Evolutionary conservation across 805 yeast species (phyloP).

Genomic region (Ogataea pilisensis): DNA sequence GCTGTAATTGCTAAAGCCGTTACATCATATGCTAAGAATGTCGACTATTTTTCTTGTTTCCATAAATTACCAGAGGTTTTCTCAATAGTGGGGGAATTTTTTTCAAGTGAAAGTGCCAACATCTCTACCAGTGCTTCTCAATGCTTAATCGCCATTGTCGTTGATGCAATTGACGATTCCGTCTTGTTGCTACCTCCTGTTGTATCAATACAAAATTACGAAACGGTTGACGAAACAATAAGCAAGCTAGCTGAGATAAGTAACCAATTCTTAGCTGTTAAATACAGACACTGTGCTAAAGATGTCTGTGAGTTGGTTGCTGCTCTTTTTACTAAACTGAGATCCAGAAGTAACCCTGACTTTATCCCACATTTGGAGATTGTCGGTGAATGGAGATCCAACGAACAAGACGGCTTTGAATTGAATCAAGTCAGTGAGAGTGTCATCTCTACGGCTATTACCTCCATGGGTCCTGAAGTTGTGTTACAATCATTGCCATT

Average conservation of each 20-base stretch:
- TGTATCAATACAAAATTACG: constrained; percentile 48
- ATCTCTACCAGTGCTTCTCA: constrained; percentile 78
- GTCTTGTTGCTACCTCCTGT: constrained; percentile 50
- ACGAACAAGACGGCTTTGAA: constrained; percentile 65
- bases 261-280: constrained; percentile 58
- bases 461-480: constrained; percentile 81
- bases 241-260: constrained; percentile 49
- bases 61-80: constrained; percentile 53
- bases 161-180: constrained; percentile 61
- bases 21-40: constrained; percentile 43
- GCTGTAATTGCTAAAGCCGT: constrained; percentile 88
- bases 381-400: constrained; percentile 84
- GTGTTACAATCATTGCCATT: constrained; percentile 75
- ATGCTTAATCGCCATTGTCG: constrained; percentile 75
- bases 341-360: constrained; percentile 66
- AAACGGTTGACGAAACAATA: constrained; percentile 51
- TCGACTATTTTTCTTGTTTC: constrained; percentile 50
- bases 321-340: constrained; percentile 57
- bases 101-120: constrained; percentile 59
- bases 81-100: constrained; percentile 55
- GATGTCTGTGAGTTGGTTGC: constrained; percentile 69
- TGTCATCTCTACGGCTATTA: constrained; percentile 73
- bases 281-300: constrained; percentile 70
- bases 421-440: constrained; percentile 72
- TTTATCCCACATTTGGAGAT: constrained; percentile 60